Conservation (phyloP, 345 rosid genomes). For the Reutealis trisperma region DNA sequence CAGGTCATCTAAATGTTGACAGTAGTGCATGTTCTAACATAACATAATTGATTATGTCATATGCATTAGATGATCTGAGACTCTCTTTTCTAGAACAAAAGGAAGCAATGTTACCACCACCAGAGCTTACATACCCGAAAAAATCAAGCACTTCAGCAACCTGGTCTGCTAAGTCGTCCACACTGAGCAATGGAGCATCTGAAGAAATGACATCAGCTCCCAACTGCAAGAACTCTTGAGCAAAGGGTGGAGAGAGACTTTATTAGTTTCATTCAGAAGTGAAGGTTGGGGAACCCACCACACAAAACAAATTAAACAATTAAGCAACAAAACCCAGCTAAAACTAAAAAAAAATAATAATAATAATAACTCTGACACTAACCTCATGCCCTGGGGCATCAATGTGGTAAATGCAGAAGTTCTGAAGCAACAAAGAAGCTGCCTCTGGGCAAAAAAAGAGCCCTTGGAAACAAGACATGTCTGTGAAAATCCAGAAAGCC, state of each 20-base stretch:
- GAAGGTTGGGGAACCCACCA: background rate
- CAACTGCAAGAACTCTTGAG: slow-evolving; percentile 60
- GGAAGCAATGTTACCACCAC: background rate
- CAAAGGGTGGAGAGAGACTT: slow-evolving; percentile 31
- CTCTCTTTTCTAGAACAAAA: background rate
- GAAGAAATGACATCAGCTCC: slow-evolving; percentile 60
- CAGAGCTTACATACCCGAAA: slow-evolving; percentile 43
- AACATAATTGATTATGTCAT: background rate
- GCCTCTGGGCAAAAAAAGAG: slow-evolving; percentile 55
- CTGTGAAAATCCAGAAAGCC: slow-evolving; percentile 30
- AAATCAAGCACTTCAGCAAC: slow-evolving; percentile 61
- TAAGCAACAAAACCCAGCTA: background rate
- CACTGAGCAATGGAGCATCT: slow-evolving; percentile 50
- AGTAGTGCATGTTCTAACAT: background rate
- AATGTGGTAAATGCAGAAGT: slow-evolving; percentile 69
- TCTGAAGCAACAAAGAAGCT: slow-evolving; percentile 56
- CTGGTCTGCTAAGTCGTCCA: slow-evolving; percentile 63
- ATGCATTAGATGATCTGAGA: background rate
- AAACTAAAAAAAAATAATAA: background rate
- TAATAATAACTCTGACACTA: slow-evolving; percentile 32
- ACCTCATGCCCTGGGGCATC: slow-evolving; percentile 77
- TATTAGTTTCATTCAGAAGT: slow-evolving; percentile 24
- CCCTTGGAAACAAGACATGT: slow-evolving; percentile 57
- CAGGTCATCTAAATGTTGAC: background rate
- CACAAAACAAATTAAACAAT: background rate